Conservation (phyloP, 768 basidiomycete genomes). For the Dacryopinax primogenitus region DNA sequence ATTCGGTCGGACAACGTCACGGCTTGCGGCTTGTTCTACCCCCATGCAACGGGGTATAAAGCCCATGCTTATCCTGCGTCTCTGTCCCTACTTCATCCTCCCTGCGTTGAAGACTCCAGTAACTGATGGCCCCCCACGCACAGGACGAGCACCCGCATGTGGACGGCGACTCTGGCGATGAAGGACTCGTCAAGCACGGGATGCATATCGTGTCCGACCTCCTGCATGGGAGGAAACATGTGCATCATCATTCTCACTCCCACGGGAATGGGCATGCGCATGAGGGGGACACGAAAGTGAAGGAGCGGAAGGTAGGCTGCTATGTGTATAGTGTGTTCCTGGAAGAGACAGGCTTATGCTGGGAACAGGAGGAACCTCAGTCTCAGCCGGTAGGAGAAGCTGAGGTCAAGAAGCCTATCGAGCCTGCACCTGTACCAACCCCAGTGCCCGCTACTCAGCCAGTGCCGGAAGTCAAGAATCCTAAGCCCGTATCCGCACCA, state of each 20-base stretch:
- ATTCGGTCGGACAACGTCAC: too few relatives aligned
- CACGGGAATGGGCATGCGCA: background rate
- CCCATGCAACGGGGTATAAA: too few relatives aligned
- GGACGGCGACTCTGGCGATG: conserved; percentile 5
- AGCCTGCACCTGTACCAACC: background rate
- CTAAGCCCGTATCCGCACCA: background rate
- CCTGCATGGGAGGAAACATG: background rate
- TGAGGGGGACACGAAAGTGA: background rate
- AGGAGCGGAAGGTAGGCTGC: background rate
- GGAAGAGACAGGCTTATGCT: too few relatives aligned
- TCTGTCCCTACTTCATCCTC: too few relatives aligned
- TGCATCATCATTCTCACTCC: background rate
- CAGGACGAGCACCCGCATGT: too few relatives aligned
- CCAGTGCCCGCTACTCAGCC: background rate
- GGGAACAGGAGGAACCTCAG: background rate
- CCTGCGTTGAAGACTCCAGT: too few relatives aligned
- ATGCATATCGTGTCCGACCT: conserved; percentile 1
- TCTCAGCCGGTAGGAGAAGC: background rate
- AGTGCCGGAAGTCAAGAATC: background rate
- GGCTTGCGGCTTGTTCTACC: too few relatives aligned
- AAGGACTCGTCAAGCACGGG: background rate
- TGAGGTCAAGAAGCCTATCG: background rate
- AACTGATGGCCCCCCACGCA: too few relatives aligned
- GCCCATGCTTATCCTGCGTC: too few relatives aligned
- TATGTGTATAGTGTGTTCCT: too few relatives aligned